Conservation (phyloP, 805 yeast genomes). For the Kluyveromyces lactis region DNA sequence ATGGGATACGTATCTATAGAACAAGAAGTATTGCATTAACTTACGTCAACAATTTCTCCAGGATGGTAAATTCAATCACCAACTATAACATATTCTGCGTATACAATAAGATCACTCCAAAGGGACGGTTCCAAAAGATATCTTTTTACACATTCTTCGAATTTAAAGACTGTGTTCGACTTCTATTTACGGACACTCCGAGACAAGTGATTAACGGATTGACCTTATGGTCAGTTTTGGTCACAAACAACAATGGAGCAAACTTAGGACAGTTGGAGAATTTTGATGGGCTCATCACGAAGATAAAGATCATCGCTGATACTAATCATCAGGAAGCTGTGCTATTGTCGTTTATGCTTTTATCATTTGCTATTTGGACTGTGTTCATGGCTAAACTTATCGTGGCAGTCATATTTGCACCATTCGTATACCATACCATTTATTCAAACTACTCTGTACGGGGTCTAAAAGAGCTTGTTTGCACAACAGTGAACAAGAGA, state of each 20-base stretch:
- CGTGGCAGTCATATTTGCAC: constrained; percentile 43
- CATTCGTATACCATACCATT: constrained; percentile 43
- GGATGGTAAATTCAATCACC: constrained; percentile 45
- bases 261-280: constrained; percentile 27
- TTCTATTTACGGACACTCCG: constrained; percentile 75
- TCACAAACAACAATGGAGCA: constrained; percentile 24
- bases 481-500: constrained; percentile 47
- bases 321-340: constrained; percentile 58
- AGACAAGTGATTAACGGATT: constrained; percentile 78
- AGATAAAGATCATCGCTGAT: constrained; percentile 50
- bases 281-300: constrained; percentile 29
- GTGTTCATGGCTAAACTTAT: constrained; percentile 51
- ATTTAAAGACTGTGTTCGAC: constrained; percentile 50
- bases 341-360: constrained; percentile 65
- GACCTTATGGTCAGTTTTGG: constrained; percentile 49
- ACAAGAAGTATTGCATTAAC: constrained; percentile 61
- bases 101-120: constrained; percentile 60
- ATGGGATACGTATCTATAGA: constrained; percentile 50
- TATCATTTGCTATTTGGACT: constrained; percentile 68
- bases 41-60: constrained; percentile 60
- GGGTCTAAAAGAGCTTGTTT: constrained; percentile 53
- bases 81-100: constrained; percentile 65
- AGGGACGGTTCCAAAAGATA: constrained; percentile 54
- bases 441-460: constrained; percentile 31
- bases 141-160: constrained; percentile 60